A percentile compares a stretch with the other conserved stretches of the same genome.
Evolutionary conservation across 179 eudicot species (phyloP).

Genomic region (Silene vulgaris): DNA sequence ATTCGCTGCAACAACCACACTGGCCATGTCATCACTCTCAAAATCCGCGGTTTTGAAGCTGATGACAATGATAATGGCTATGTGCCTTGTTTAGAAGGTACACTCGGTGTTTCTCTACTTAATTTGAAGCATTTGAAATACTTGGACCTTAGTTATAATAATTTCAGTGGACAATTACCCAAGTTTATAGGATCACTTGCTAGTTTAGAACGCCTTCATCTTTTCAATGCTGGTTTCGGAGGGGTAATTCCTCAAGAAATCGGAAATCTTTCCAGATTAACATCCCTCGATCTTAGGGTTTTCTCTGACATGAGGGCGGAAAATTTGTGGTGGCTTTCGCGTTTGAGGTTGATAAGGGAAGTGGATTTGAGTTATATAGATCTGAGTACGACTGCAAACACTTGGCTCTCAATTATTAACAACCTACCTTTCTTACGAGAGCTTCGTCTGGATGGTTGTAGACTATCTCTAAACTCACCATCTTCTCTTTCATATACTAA

Average conservation of each 20-base stretch:
- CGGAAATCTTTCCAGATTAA: constrained; percentile 25
- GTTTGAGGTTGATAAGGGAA: constrained; percentile 17
- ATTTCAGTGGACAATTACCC: constrained; percentile 22
- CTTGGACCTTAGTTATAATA: constrained; percentile 27
- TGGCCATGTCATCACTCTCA: constrained; percentile 15
- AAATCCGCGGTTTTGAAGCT: background rate
- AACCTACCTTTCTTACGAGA: constrained; percentile 15
- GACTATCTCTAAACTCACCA: constrained; percentile 2
- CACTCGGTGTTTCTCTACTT: constrained; percentile 26
- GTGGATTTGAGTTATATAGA: constrained; percentile 10
- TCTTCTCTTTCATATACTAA: constrained; percentile 12
- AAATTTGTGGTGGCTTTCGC: constrained; percentile 31
- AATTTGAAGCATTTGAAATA: constrained; percentile 21
- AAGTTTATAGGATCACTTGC: constrained; percentile 25
- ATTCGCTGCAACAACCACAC: constrained; percentile 18
- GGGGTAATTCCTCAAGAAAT: constrained; percentile 23
- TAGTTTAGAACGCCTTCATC: constrained; percentile 24
- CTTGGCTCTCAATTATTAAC: constrained; percentile 19
- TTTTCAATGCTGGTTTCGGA: constrained; percentile 17
- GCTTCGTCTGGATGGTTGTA: constrained; percentile 11
- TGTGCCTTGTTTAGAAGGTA: constrained; percentile 24
- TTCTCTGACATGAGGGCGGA: background rate
- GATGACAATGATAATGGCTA: background rate
- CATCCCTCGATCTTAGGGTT: constrained; percentile 1
- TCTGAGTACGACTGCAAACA: constrained; percentile 14